Percentiles rank a stretch among this genome's conserved stretches.
These are phyloP conservation scores for Megacollybia marginata DNA, from an alignment of 768 basidiomycete species.

Conservation along the genomic window DNA sequence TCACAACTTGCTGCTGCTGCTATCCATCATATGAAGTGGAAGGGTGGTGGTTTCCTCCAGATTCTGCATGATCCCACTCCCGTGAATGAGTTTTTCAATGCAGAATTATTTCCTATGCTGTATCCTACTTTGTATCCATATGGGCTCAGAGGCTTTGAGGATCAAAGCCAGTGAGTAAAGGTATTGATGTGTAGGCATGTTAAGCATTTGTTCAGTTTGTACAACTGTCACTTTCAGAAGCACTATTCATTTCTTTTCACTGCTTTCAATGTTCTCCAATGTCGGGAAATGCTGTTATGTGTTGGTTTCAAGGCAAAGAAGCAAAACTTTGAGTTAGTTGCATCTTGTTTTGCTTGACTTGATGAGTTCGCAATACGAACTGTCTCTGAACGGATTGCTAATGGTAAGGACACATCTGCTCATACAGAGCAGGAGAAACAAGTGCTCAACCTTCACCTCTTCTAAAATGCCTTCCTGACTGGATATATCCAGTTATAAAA, in stretches of 20 bases:
- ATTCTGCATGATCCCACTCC: too few relatives aligned
- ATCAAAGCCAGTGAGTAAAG: too few relatives aligned
- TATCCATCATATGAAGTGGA: too few relatives aligned
- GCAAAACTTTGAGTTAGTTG: conserved; percentile 8
- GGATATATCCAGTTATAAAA: too few relatives aligned
- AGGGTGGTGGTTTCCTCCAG: too few relatives aligned
- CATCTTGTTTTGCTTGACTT: conserved; percentile 6
- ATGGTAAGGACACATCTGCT: conserved; percentile 6
- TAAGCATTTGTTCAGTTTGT: conserved; percentile 12
- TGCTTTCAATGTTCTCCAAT: conserved; percentile 22
- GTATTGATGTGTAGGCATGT: conserved; percentile 15
- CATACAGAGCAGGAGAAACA: conserved; percentile 9
- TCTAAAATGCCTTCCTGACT: too few relatives aligned
- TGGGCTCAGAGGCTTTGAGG: too few relatives aligned
- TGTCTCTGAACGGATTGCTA: conserved; percentile 7
- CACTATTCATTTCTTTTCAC: conserved; percentile 22
- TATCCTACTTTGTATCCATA: too few relatives aligned
- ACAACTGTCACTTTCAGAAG: conserved; percentile 14
- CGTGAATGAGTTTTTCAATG: too few relatives aligned
- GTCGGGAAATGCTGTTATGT: conserved; percentile 10
- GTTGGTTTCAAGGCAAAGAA: conserved; percentile 14
- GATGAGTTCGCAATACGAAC: conserved; percentile 6
- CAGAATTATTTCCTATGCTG: too few relatives aligned
- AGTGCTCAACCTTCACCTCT: too few relatives aligned
- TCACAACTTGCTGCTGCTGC: too few relatives aligned